phyloP scores from a whole-genome alignment of 352 stramenopile species.

The Elongisporangium senticosum region DNA sequence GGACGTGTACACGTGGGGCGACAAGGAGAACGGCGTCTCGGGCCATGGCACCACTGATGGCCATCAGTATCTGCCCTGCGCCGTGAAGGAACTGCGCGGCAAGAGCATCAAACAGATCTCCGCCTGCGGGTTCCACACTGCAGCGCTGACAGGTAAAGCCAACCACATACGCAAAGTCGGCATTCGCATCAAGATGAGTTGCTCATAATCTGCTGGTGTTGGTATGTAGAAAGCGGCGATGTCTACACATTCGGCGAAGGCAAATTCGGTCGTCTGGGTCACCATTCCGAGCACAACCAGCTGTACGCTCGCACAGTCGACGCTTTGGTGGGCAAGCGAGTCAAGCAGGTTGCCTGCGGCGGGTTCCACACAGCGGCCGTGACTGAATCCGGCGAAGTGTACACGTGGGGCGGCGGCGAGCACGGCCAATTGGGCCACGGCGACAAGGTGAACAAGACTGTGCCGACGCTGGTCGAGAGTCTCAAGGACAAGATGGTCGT shows the following conservation, averaged over 20 bases:
- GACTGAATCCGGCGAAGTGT: constrained; percentile 81
- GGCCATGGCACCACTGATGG: constrained; percentile 93
- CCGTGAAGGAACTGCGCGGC: constrained; percentile 84
- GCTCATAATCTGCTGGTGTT: constrained; percentile 2
- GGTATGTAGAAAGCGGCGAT: constrained; percentile 65
- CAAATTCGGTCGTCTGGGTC: constrained; percentile 85
- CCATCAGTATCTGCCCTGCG: constrained; percentile 92
- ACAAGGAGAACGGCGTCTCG: constrained; percentile 95
- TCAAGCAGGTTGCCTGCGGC: constrained; percentile 87
- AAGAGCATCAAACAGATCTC: constrained; percentile 88
- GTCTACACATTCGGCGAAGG: constrained; percentile 93
- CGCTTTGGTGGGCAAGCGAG: constrained; percentile 54
- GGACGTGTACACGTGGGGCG: constrained; percentile 93
- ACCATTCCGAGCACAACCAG: constrained; percentile 83
- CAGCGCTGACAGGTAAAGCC: constrained; percentile 50
- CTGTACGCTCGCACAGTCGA: constrained; percentile 70
- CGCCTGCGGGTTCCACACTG: constrained; percentile 84
- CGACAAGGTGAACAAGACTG: constrained; percentile 95
- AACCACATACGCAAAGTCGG: no score
- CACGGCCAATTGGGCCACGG: constrained; percentile 96
- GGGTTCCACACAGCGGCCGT: constrained; percentile 85
- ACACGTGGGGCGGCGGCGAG: constrained; percentile 87
- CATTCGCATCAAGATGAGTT: constrained; percentile 1
- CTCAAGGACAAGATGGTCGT: constrained; percentile 87
- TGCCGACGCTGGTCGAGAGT: constrained; percentile 88